phyloP scores from a whole-genome alignment of 441 rosid species.

The Lepidium campestre region DNA sequence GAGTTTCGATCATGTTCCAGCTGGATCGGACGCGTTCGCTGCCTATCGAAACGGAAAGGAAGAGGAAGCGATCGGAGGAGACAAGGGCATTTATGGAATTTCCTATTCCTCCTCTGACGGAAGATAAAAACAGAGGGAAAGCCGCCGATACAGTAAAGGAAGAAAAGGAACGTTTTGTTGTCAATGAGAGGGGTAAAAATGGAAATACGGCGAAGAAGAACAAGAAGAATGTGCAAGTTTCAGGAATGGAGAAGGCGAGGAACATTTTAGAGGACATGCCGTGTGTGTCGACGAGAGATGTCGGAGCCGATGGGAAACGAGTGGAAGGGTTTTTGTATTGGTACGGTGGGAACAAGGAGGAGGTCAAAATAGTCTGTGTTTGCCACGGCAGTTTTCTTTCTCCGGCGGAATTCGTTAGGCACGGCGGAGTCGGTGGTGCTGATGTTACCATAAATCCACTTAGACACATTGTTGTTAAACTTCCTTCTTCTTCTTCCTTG shows the following conservation, averaged over 20 bases:
- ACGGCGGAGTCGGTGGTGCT: conserved; percentile 42
- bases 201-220: conserved; percentile 9
- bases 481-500: conserved; percentile 25
- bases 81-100: conserved; percentile 31
- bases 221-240: conserved; percentile 14
- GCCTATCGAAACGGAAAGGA: conserved; percentile 60
- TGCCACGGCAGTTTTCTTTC: conserved; percentile 48
- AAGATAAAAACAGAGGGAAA: background rate
- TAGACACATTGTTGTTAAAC: conserved; percentile 78
- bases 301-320: conserved; percentile 34
- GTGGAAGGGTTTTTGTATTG: conserved; percentile 41
- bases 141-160: background rate
- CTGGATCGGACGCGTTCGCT: conserved; percentile 56
- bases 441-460: conserved; percentile 68
- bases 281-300: conserved; percentile 36
- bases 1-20: conserved; percentile 15
- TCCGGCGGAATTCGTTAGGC: conserved; percentile 43
- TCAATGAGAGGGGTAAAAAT: conserved; percentile 21
- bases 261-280: conserved; percentile 37
- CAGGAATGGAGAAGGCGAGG: conserved; percentile 36
- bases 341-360: conserved; percentile 24
- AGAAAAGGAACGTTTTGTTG: background rate
- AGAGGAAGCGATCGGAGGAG: conserved; percentile 70
- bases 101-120: background rate
- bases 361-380: conserved; percentile 37